Conservation (phyloP, 352 stramenopile species). For the Phytophthora uliginosa region DNA sequence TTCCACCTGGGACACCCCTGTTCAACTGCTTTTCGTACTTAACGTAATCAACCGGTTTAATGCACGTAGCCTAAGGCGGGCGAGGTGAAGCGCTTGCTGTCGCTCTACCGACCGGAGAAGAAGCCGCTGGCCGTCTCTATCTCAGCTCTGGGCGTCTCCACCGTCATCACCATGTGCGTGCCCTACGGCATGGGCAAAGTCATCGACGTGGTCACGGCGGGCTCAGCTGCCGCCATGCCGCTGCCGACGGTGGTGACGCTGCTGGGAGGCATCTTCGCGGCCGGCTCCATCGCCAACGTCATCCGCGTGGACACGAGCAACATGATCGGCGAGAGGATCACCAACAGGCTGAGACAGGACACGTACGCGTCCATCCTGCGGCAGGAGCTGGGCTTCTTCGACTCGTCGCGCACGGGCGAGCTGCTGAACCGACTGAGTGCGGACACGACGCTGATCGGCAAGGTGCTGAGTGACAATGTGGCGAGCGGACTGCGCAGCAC, state of each 20-base stretch:
- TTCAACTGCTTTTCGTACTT: constrained; percentile 3
- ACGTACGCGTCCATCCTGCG: constrained; percentile 84
- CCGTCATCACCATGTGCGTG: constrained; percentile 79
- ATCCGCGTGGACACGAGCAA: constrained; percentile 83
- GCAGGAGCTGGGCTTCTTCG: constrained; percentile 95
- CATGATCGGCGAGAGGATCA: constrained; percentile 91
- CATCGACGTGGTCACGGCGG: constrained; percentile 77
- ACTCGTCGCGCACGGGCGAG: constrained; percentile 90
- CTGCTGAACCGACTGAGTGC: constrained; percentile 93
- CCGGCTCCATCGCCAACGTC: constrained; percentile 77
- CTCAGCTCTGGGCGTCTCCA: constrained; percentile 71
- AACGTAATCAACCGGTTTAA: constrained; percentile 10
- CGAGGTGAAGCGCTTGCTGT: constrained; percentile 54
- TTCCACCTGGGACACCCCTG: not conserved
- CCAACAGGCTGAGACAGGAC: constrained; percentile 78
- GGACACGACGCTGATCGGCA: constrained; percentile 93
- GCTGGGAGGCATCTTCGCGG: constrained; percentile 75
- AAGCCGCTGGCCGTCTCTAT: constrained; percentile 72
- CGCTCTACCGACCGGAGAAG: constrained; percentile 80
- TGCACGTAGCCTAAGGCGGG: constrained; percentile 15
- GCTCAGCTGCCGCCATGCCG: constrained; percentile 46
- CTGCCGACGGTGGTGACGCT: constrained; percentile 64
- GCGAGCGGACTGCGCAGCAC: constrained; percentile 75
- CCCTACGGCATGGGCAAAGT: constrained; percentile 87
- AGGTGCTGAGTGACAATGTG: constrained; percentile 94